Base-by-base conservation (phyloP, 106 monocot genomes). In the Platanthera guangdongensis region DNA sequence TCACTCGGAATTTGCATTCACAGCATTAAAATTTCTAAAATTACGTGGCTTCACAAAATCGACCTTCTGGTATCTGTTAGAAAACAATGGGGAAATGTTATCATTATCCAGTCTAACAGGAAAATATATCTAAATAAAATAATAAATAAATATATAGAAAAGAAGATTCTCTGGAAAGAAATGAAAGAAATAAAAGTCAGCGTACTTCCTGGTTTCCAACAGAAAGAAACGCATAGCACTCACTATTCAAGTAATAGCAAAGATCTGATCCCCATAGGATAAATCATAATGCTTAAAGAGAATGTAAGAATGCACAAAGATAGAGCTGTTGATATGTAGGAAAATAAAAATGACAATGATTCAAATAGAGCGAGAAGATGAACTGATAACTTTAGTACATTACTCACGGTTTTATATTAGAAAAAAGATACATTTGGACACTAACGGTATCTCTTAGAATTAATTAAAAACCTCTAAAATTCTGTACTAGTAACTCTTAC, bases 1-100 rank as follows among this genome's bases (percentile, higher is more conserved):
- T 72, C 72, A 72, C 51, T 47, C n/a, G 2, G 70, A 14, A 51
- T 50, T 72, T 72, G 49, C 72, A 72, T 51, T 72, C 10, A 72
- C 49, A 51, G 50, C 72, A 9, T 50, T 22, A 11, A 72, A 51
- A 50, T 72, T 72, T 72, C 72, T 72, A 50, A 72, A 51, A 51
- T 51, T 51, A 72, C 50, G 51, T 21, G 72, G 72, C 19, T 51
- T 46, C 51, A 50, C 18, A 72, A 72, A 72, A 72, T 72, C 72
- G 3, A 72, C 72, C 9, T 72, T 72, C 51, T 72, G 72, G 22
- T 72, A 72, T 72, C 72, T 72, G 72, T 10, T 6, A 72, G 21
- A 1, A 72, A 70, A 25, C 49, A 72, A 72, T 21, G 72, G 9
- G 51, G 13, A 48, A 50, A 72, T 72, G 72, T 22, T 21, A 70